A percentile compares a stretch with the other conserved stretches of the same genome.
These are phyloP conservation scores for Wallacemonas collosoma DNA, from an alignment of 208 protist species.

Conservation along the genomic window DNA sequence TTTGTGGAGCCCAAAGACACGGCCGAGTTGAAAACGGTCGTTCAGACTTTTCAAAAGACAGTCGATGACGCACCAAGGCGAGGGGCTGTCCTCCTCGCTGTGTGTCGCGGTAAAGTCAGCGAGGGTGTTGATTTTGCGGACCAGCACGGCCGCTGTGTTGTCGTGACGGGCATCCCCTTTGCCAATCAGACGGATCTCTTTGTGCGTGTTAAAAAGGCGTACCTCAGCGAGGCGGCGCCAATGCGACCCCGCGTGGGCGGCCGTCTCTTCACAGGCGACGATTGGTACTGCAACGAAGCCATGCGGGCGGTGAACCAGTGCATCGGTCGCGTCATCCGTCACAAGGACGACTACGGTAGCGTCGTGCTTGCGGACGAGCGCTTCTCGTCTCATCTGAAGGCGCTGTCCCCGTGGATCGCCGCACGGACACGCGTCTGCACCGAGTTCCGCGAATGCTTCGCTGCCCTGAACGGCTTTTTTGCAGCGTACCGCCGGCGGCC, in stretches of 20 bases:
- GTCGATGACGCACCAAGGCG: slow-evolving; percentile 46
- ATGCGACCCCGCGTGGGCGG: slow-evolving; percentile 70
- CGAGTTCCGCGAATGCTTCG: slow-evolving; percentile 76
- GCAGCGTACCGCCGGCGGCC: background rate
- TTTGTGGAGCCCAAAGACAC: slow-evolving; percentile 84
- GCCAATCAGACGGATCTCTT: slow-evolving; percentile 91
- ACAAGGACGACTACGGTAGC: slow-evolving; percentile 96
- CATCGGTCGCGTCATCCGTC: slow-evolving; percentile 97
- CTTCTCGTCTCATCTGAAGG: slow-evolving; percentile 45
- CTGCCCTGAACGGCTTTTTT: slow-evolving; percentile 71
- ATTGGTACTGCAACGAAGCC: slow-evolving; percentile 96
- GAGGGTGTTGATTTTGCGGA: slow-evolving; percentile 98
- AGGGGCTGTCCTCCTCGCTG: slow-evolving; percentile 95
- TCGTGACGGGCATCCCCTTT: slow-evolving; percentile 95
- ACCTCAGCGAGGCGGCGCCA: slow-evolving; percentile 68
- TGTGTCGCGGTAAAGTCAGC: slow-evolving; percentile 97
- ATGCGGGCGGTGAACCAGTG: slow-evolving; percentile 97
- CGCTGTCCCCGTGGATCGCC: slow-evolving; percentile 74
- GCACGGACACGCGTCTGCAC: slow-evolving; percentile 36
- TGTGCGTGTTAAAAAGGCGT: slow-evolving; percentile 81
- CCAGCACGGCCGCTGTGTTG: slow-evolving; percentile 92
- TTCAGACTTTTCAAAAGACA: slow-evolving; percentile 71
- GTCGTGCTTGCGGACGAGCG: slow-evolving; percentile 96
- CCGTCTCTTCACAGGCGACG: slow-evolving; percentile 83
- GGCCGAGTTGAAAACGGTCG: slow-evolving; percentile 52